Evolutionary conservation across 2,329 filamentous ascomycete species (phyloP).

Genomic region (Stemphylium lycopersici): DNA sequence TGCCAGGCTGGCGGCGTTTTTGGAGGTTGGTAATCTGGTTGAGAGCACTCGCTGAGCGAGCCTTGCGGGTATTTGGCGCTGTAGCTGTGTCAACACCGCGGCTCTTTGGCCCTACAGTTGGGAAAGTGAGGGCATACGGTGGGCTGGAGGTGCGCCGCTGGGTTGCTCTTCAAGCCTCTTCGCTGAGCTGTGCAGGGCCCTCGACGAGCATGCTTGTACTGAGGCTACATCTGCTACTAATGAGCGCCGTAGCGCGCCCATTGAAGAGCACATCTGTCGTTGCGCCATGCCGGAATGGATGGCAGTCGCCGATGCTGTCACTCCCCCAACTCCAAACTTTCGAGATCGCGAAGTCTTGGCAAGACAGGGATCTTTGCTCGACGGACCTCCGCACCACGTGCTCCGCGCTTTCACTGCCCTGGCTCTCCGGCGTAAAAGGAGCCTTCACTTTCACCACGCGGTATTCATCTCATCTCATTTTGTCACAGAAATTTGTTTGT

Average conservation of each 20-base stretch:
- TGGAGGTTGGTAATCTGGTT: conserved; percentile 34
- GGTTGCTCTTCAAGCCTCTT: conserved; percentile 32
- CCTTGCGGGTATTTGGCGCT: conserved; percentile 30
- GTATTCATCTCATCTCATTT: conserved; percentile 6
- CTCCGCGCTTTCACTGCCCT: conserved; percentile 7
- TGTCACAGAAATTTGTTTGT: not conserved
- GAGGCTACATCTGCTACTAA: conserved; percentile 26
- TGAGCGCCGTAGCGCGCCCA: conserved; percentile 37
- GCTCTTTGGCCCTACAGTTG: not conserved
- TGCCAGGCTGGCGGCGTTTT: conserved; percentile 27
- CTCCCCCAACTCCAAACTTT: conserved; percentile 33
- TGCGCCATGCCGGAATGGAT: conserved; percentile 43
- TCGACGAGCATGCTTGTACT: conserved; percentile 25
- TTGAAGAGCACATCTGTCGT: conserved; percentile 43
- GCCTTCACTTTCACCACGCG: not conserved
- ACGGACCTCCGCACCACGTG: conserved; percentile 18
- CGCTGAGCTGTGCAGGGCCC: conserved; percentile 36
- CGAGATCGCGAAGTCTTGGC: conserved; percentile 37
- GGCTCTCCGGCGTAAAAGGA: not conserved
- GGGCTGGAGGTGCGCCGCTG: conserved; percentile 21
- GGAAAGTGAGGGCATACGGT: conserved; percentile 7
- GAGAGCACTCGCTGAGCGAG: conserved; percentile 34
- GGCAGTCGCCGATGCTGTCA: conserved; percentile 16
- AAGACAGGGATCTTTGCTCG: conserved; percentile 24
- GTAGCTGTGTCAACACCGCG: conserved; percentile 14